Evolutionary conservation across 2,329 filamentous ascomycete species (phyloP).

Genomic region (Didymellaceae sp.): DNA sequence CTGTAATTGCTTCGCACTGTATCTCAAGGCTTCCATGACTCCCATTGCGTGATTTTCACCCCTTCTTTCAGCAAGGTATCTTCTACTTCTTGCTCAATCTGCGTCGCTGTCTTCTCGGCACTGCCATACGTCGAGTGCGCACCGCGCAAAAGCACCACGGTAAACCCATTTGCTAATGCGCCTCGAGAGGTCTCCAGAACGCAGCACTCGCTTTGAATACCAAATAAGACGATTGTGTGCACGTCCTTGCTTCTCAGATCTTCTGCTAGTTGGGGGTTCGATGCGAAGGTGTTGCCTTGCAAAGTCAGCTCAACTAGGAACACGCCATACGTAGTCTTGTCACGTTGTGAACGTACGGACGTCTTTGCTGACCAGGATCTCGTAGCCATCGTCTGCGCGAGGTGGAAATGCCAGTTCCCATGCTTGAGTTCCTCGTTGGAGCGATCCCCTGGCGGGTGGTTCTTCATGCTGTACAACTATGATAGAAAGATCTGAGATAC

Average conservation of each 20-base stretch:
- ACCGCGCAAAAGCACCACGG: constrained; percentile 10
- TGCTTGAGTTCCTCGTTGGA: constrained; percentile 8
- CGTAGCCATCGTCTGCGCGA: constrained; percentile 5
- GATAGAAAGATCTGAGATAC: constrained; percentile 1
- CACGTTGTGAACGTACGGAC: constrained; percentile 10
- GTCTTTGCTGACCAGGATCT: constrained; percentile 6
- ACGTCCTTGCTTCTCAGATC: constrained; percentile 2
- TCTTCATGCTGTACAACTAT: constrained; percentile 21
- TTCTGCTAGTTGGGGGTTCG: constrained; percentile 9
- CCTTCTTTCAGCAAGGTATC: background rate
- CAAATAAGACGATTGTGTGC: constrained; percentile 14
- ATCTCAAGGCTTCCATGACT: background rate
- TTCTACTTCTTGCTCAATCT: constrained; percentile 13
- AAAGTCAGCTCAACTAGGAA: background rate
- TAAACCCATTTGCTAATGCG: constrained; percentile 12
- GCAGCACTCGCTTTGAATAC: constrained; percentile 24
- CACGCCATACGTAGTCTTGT: background rate
- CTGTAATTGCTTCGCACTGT: too few relatives aligned
- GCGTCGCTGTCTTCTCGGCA: constrained; percentile 1
- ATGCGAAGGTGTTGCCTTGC: constrained; percentile 14
- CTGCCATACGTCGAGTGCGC: constrained; percentile 18
- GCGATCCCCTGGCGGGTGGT: constrained; percentile 2
- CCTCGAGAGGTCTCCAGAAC: constrained; percentile 18
- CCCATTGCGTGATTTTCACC: background rate
- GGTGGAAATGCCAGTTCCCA: constrained; percentile 17